Conservation (phyloP, 306 rosid species). For the Mimosa pudica region DNA sequence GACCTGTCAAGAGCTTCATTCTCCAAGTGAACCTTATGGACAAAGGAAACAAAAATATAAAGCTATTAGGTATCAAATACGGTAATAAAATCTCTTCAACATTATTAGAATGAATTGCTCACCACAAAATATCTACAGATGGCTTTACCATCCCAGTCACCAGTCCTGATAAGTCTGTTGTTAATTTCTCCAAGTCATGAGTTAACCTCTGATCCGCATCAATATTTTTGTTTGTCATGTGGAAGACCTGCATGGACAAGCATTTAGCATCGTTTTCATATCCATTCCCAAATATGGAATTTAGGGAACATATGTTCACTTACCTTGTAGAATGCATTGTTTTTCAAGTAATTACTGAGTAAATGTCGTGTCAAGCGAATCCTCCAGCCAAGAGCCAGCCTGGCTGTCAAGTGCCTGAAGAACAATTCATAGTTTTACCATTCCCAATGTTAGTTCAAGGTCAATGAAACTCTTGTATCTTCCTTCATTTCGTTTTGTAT, state of each 20-base stretch:
- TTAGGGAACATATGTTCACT: slow-evolving; percentile 16
- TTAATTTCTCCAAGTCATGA: slow-evolving; percentile 90
- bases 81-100: slow-evolving; percentile 20
- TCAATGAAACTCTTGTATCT: neutral
- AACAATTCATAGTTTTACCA: slow-evolving; percentile 30
- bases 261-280: slow-evolving; percentile 33
- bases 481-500: neutral
- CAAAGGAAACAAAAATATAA: slow-evolving; percentile 13
- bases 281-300: slow-evolving; percentile 29
- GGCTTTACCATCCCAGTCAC: slow-evolving; percentile 99
- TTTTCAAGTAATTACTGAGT: slow-evolving; percentile 76
- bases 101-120: slow-evolving; percentile 41
- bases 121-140: slow-evolving; percentile 94
- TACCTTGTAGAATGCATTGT: slow-evolving; percentile 97
- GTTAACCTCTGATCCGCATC: slow-evolving; percentile 99
- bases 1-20: slow-evolving; percentile 97
- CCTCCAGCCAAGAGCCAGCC: slow-evolving; percentile 98
- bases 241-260: slow-evolving; percentile 74
- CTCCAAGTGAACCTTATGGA: slow-evolving; percentile 98
- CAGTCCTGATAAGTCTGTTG: slow-evolving; percentile 85
- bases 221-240: slow-evolving; percentile 77
- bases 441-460: slow-evolving; percentile 14
- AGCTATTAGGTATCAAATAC: slow-evolving; percentile 20
- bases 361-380: slow-evolving; percentile 92
- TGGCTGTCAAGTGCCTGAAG: slow-evolving; percentile 82